Evolutionary conservation across 192 early-diverging fungal genomes (phyloP), one percentile per base, ranked within the genome.

Genomic region (Backusella australiensis): DNA sequence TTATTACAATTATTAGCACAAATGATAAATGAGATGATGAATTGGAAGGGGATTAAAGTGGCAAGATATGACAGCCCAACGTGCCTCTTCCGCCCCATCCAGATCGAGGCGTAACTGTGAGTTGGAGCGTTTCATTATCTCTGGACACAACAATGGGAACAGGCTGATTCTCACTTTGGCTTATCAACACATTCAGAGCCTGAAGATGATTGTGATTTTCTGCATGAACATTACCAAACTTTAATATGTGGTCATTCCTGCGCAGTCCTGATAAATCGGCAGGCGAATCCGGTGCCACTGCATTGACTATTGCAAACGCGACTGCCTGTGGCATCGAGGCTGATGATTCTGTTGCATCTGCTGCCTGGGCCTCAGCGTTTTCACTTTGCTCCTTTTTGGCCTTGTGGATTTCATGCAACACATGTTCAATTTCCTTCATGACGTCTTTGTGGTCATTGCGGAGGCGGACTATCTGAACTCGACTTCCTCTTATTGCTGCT

Each of bases 261-360:
- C 80, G 67, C 12, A 89, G 69, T 12, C 88, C 88, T 5, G 88
- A 86, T 70, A 82, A 78, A 35, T 74, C 35, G 6, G 88, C 86
- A 34, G 88, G 85, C 7, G 88, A 89, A 69, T 86, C 88, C 8
- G 88, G 88, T 63, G 88, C 85, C n/a, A 89, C 83, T 3, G 82
- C 84, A 72, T 88, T 88, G 8, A 89, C 84, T 19, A 82, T 78
- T 17, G 88, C 88, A 78, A 89, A 89, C 0, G 88, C 83, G 17
- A 34, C 66, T 12, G 44, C 5, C 67, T 23, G 76, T 19, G n/a
- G 53, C 9, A 34, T 41, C 69, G 23, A 15, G 66, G 36, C 23
- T 39, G 46, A 52, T 73, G 72, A 4, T 67, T 44, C 34, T 26
- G 56, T 46, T 32, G 32, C 32, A 32, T 32, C 32, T 32, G 32